These are phyloP conservation scores for Exophiala bonariae DNA, from an alignment of 2,329 filamentous ascomycete genomes.

Conservation along the genomic window DNA sequence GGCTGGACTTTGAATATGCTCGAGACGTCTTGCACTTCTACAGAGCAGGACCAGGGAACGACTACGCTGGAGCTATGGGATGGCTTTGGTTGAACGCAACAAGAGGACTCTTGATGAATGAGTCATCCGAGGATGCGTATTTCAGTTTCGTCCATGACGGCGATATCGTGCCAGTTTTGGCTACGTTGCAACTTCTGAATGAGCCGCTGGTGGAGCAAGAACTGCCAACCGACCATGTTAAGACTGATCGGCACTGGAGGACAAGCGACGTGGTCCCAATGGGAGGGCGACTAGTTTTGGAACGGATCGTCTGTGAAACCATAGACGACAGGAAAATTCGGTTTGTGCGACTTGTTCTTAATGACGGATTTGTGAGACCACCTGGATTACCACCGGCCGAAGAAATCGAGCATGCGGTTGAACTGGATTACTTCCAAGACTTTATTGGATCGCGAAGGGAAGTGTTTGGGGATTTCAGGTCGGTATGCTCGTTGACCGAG, in stretches of 20 bases:
- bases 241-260: constrained; percentile 50
- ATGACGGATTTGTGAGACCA: constrained; percentile 56
- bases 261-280: constrained; percentile 59
- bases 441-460: constrained; percentile 41
- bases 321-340: constrained; percentile 2
- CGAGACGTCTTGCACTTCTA: constrained; percentile 61
- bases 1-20: constrained; percentile 58
- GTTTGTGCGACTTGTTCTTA: constrained; percentile 57
- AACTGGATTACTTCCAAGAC: constrained; percentile 44
- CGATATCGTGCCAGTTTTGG: constrained; percentile 57
- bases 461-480: constrained; percentile 49
- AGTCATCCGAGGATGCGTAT: constrained; percentile 44
- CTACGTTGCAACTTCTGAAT: constrained; percentile 45
- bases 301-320: constrained; percentile 49
- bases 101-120: constrained; percentile 46
- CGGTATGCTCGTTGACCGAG: constrained; percentile 47
- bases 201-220: constrained; percentile 44
- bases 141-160: constrained; percentile 63
- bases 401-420: constrained; percentile 42
- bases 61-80: constrained; percentile 55
- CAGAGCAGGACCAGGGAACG: constrained; percentile 57
- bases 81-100: constrained; percentile 62
- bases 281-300: constrained; percentile 57
- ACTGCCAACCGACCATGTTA: constrained; percentile 49
- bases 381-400: constrained; percentile 6